phyloP scores from a whole-genome alignment of 1,284 basidiomycete species.

The Boletus coffeatus region DNA sequence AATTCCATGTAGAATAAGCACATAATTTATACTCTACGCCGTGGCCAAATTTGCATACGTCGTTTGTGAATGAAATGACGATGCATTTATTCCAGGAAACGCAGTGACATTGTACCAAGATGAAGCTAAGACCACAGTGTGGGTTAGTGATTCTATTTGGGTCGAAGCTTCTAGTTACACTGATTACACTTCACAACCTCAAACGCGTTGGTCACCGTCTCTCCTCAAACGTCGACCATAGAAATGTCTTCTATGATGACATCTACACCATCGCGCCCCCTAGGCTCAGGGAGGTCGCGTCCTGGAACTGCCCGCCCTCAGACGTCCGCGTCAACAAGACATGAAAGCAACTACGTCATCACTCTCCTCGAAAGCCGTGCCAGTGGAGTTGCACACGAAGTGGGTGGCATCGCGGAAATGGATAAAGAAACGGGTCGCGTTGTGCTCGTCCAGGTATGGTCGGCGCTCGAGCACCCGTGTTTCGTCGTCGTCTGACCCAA shows the following conservation, averaged over 20 bases:
- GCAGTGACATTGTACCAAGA: neutral
- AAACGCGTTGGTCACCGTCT: neutral
- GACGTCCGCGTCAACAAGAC: slow-evolving; percentile 52
- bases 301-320: slow-evolving; percentile 61
- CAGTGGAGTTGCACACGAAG: slow-evolving; percentile 69
- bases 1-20: slow-evolving; percentile 33
- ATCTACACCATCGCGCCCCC: slow-evolving; percentile 15
- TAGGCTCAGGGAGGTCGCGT: slow-evolving; percentile 26
- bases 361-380: slow-evolving; percentile 62
- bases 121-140: neutral
- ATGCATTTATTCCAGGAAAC: slow-evolving; percentile 2
- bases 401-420: slow-evolving; percentile 76
- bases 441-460: slow-evolving; percentile 59
- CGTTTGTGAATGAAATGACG: slow-evolving; percentile 2
- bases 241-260: slow-evolving; percentile 5
- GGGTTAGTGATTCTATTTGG: neutral
- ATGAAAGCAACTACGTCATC: slow-evolving; percentile 57
- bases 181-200: neutral
- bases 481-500: slow-evolving; percentile 1
- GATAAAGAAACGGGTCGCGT: slow-evolving; percentile 76
- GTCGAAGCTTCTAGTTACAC: neutral
- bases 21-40: slow-evolving; percentile 13
- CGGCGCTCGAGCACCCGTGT: neutral
- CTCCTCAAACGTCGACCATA: neutral
- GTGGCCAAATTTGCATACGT: neutral